Conservation (phyloP, 73 alveolate species). For the Blepharisma japonicum region DNA sequence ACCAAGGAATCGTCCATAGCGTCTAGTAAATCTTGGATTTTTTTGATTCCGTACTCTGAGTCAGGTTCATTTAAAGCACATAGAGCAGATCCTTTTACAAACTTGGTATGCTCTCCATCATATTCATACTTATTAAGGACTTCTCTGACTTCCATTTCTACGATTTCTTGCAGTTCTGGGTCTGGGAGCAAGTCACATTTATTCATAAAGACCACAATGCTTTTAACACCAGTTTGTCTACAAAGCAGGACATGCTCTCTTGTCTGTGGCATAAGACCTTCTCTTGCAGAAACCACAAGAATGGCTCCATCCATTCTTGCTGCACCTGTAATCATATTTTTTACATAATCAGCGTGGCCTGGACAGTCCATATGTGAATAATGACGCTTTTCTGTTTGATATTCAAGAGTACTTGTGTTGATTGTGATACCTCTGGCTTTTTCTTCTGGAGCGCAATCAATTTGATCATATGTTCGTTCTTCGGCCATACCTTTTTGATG, state of each 20-base stretch:
- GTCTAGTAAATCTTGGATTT: conserved; percentile 56
- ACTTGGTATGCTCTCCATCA: conserved; percentile 66
- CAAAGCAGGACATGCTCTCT: conserved; percentile 54
- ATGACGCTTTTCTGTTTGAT: conserved; percentile 70
- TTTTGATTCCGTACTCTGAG: conserved; percentile 31
- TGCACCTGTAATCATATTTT: conserved; percentile 84
- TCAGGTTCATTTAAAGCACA: conserved; percentile 67
- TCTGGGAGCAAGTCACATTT: conserved; percentile 74
- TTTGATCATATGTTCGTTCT: conserved; percentile 62
- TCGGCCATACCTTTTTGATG: conserved; percentile 47
- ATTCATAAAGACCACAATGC: conserved; percentile 73
- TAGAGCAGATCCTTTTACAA: conserved; percentile 76
- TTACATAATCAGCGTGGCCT: conserved; percentile 85
- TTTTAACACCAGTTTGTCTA: conserved; percentile 82
- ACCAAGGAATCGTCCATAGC: conserved; percentile 64
- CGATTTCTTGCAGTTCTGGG: conserved; percentile 83
- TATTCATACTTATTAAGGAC: conserved; percentile 70
- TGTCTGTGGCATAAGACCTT: conserved; percentile 93
- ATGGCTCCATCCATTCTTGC: conserved; percentile 69
- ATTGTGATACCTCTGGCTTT: conserved; percentile 90
- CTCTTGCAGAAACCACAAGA: conserved; percentile 61
- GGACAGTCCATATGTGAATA: conserved; percentile 90
- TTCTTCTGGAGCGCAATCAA: conserved; percentile 91
- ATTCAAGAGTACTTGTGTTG: conserved; percentile 81
- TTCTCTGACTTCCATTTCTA: conserved; percentile 90